These are phyloP conservation scores for Psidium guajava DNA, from an alignment of 345 rosid genomes.

Conservation along the genomic window DNA sequence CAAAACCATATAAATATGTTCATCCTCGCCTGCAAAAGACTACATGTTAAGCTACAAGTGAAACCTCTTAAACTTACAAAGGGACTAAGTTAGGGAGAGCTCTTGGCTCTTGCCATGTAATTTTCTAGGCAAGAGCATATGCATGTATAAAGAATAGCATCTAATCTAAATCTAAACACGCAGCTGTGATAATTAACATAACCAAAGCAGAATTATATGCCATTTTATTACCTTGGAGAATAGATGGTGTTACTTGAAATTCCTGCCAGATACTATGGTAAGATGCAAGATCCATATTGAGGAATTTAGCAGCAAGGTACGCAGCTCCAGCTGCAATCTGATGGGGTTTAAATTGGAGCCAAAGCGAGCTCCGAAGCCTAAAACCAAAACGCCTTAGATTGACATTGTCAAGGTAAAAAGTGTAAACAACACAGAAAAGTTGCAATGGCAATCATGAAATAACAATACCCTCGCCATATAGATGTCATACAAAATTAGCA, in stretches of 20 bases:
- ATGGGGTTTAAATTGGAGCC: conserved; percentile 78
- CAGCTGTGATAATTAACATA: neutral
- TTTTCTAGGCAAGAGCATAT: neutral
- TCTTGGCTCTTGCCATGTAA: neutral
- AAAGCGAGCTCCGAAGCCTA: conserved; percentile 75
- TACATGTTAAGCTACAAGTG: neutral
- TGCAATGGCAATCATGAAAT: neutral
- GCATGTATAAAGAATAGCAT: neutral
- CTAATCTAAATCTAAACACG: neutral
- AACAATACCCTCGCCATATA: neutral
- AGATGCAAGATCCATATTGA: conserved; percentile 41
- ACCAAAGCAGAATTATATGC: neutral
- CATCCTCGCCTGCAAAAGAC: neutral
- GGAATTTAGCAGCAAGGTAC: conserved; percentile 54
- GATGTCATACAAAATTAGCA: neutral
- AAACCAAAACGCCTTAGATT: conserved; percentile 5
- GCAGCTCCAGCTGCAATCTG: conserved; percentile 86
- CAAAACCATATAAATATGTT: neutral
- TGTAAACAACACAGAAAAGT: neutral
- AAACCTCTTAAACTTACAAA: neutral
- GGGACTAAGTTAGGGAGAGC: neutral
- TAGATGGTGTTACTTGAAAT: conserved; percentile 49
- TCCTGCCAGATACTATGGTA: conserved; percentile 59
- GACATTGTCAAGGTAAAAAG: neutral
- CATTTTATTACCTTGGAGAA: conserved; percentile 44